Conservation (phyloP, 352 stramenopile genomes). For the Pythium aquatile region DNA sequence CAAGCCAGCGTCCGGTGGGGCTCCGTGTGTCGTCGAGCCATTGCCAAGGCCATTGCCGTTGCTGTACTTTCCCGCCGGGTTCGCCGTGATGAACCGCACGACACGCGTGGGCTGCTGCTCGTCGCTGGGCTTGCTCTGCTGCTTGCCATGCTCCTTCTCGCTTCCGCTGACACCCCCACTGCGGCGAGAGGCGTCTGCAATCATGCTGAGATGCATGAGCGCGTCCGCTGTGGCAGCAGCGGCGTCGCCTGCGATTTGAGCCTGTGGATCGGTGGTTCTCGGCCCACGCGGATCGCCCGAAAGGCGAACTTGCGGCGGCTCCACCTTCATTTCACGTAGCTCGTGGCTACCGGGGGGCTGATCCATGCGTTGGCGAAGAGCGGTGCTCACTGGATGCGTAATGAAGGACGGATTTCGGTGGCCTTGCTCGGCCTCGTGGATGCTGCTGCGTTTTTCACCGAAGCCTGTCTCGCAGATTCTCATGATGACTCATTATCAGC, state of each 20-base stretch:
- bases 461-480: not conserved
- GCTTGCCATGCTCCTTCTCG: slow-evolving; percentile 31
- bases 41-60: not conserved
- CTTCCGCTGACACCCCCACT: not conserved
- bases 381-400: not conserved
- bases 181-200: not conserved
- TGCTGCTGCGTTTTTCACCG: not conserved
- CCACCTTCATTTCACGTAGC: slow-evolving; percentile 11
- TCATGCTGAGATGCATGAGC: slow-evolving; percentile 20
- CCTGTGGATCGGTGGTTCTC: not conserved
- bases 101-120: not conserved
- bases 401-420: not conserved
- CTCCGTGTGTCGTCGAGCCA: not conserved
- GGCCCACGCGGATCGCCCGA: not conserved
- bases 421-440: not conserved
- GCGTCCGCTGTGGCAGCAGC: not conserved
- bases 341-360: slow-evolving; percentile 22
- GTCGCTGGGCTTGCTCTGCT: slow-evolving; percentile 12
- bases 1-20: slow-evolving; percentile 32
- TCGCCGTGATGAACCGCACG: slow-evolving; percentile 16
- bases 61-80: not conserved
- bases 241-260: not conserved
- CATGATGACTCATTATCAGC: not conserved
- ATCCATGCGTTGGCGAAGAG: slow-evolving; percentile 6
- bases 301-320: not conserved